phyloP scores from a whole-genome alignment of 73 alveolate genomes.

The Paramecium octaurelia region DNA sequence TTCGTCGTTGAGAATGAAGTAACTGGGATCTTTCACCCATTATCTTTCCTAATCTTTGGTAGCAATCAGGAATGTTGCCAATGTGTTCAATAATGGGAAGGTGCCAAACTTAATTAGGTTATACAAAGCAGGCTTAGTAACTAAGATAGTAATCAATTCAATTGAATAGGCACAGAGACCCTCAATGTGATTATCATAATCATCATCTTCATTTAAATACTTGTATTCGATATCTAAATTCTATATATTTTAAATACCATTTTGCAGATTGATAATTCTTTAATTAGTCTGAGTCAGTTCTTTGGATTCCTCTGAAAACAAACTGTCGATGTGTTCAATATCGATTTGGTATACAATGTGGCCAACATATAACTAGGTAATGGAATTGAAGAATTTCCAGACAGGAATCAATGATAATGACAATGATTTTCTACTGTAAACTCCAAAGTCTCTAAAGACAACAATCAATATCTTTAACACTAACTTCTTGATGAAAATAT shows the following conservation, averaged over 20 bases:
- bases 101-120: slow-evolving; percentile 42
- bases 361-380: slow-evolving; percentile 25
- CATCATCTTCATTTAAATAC: slow-evolving; percentile 59
- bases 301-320: neutral
- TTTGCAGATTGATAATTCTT: neutral
- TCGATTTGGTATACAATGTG: slow-evolving; percentile 17
- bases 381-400: slow-evolving; percentile 55
- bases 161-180: slow-evolving; percentile 46
- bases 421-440: slow-evolving; percentile 27
- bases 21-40: slow-evolving; percentile 59
- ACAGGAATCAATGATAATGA: slow-evolving; percentile 25
- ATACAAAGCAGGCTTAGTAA: slow-evolving; percentile 48
- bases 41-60: slow-evolving; percentile 45
- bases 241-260: neutral
- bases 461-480: slow-evolving; percentile 51
- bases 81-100: slow-evolving; percentile 42
- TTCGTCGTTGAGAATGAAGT: slow-evolving; percentile 52
- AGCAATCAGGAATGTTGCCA: neutral
- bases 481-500: slow-evolving; percentile 41
- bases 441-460: slow-evolving; percentile 50
- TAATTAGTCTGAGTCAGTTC: neutral
- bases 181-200: slow-evolving; percentile 48
- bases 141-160: slow-evolving; percentile 53
- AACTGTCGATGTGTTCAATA: slow-evolving; percentile 27
- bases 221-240: slow-evolving; percentile 37